Base-by-base conservation (phyloP, 768 basidiomycete genomes). In the Pholiota molesta region DNA sequence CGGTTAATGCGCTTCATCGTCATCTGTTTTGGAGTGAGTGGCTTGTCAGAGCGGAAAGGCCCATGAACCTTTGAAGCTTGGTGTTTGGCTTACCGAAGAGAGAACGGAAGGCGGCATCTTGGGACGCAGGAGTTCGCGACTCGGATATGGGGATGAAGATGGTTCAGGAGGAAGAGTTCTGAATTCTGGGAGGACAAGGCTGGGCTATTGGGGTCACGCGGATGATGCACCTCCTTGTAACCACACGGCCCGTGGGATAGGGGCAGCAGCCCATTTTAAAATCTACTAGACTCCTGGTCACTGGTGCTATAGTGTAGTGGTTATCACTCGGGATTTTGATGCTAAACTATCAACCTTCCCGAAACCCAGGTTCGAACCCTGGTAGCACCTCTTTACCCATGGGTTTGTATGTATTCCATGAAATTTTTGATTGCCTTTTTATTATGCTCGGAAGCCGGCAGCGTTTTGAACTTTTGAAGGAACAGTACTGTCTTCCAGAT, bases 1-100 rank as follows among this genome's bases (percentile, higher is more conserved):
- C 90, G 88, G 65, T 90, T 85, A 42, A 95, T 94, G 47, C 92
- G 89, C 77, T 92, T 94, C 66, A 92, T 74, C 6, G 92, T 90
- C 76, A 78, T 81, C 81, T 82, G 26, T 23, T 47, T 31, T 10
- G 13, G 26, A 26, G 26, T 26, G 26, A 49, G 19, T 19, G 23
- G 9, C 23, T 19, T 5, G 23, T 49, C 47, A 49, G 47, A 49
- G 23, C 47, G 9, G 17, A 26, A n/a, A n/a, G n/a, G n/a, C n/a
- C n/a, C n/a, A n/a, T n/a, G n/a, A n/a, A n/a, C n/a, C n/a, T n/a
- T n/a, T n/a, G n/a, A n/a, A n/a, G n/a, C n/a, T n/a, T n/a, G n/a
- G n/a, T n/a, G n/a, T n/a, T n/a, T n/a, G n/a, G 42, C 47, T 49
- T 14, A 49, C 47, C 14, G 23, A 10, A 28, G 47, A 49, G 47